Evolutionary conservation across 1,284 basidiomycete species (phyloP).

Genomic region (Tilletiaria anomala): DNA sequence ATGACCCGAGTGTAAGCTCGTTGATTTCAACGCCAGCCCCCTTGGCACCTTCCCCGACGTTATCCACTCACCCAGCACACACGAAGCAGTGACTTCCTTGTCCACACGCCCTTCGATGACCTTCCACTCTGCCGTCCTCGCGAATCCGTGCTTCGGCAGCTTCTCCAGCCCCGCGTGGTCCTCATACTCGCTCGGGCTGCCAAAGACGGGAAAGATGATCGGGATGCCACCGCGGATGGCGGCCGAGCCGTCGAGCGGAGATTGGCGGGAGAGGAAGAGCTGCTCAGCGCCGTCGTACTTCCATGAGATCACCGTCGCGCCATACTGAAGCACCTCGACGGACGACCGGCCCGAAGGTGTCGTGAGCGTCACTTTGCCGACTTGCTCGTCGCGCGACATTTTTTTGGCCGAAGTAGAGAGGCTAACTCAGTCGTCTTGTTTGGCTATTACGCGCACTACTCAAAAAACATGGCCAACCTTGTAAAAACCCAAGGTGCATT

Average conservation of each 20-base stretch:
- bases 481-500: too few species aligned
- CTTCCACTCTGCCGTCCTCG: conserved; percentile 16
- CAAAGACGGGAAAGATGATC: conserved; percentile 30
- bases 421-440: too few species aligned
- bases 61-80: too few species aligned
- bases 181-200: conserved; percentile 11
- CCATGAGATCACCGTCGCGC: conserved; percentile 30
- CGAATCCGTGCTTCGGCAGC: conserved; percentile 24
- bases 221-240: conserved; percentile 30
- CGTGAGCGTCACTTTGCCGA: background rate
- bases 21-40: too few species aligned
- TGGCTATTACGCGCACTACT: too few species aligned
- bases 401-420: background rate
- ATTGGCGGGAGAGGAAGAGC: conserved; percentile 20
- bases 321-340: conserved; percentile 19
- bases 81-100: conserved; percentile 12
- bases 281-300: conserved; percentile 19
- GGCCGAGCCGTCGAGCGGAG: conserved; percentile 16
- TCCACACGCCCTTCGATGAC: conserved; percentile 3
- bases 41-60: too few species aligned
- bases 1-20: conserved; percentile 13
- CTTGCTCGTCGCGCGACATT: background rate
- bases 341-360: conserved; percentile 1
- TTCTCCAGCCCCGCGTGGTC: conserved; percentile 11
- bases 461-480: too few species aligned